Percentiles rank a stretch among this genome's conserved stretches.
These are phyloP conservation scores for Hypsizygus ulmarius DNA, from an alignment of 1,284 basidiomycete species.

Conservation along the genomic window DNA sequence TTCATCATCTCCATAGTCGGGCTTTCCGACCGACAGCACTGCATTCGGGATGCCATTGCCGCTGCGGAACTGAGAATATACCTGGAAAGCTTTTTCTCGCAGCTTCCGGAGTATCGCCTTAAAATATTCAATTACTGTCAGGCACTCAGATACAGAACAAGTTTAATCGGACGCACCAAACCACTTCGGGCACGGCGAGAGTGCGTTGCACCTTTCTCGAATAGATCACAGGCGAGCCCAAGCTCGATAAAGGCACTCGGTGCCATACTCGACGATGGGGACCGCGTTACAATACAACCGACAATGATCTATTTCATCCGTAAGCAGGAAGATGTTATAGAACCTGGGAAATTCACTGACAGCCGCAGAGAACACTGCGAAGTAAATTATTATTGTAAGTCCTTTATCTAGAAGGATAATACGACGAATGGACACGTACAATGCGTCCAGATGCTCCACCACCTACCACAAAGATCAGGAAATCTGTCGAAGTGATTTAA, in stretches of 20 bases:
- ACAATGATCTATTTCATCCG: slow-evolving; percentile 46
- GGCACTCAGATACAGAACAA: not conserved
- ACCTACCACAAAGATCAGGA: slow-evolving; percentile 50
- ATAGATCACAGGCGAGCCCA: slow-evolving; percentile 53
- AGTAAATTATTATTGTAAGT: not conserved
- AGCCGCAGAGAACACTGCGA: slow-evolving; percentile 50
- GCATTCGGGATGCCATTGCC: slow-evolving; percentile 32
- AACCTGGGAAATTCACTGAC: slow-evolving; percentile 31
- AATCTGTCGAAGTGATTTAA: slow-evolving; percentile 50
- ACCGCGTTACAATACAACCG: slow-evolving; percentile 52
- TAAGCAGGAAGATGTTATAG: slow-evolving; percentile 1
- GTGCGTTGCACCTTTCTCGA: slow-evolving; percentile 45
- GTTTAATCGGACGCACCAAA: slow-evolving; percentile 35
- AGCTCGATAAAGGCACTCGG: slow-evolving; percentile 55
- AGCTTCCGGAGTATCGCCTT: slow-evolving; percentile 49
- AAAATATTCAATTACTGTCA: not conserved
- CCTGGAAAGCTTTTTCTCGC: slow-evolving; percentile 48
- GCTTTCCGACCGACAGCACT: slow-evolving; percentile 35
- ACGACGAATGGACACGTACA: slow-evolving; percentile 26
- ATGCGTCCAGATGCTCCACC: slow-evolving; percentile 56
- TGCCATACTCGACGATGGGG: slow-evolving; percentile 57
- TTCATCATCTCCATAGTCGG: slow-evolving; percentile 57
- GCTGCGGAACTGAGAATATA: slow-evolving; percentile 41
- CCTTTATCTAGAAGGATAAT: not conserved
- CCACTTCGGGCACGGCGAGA: slow-evolving; percentile 51